Base-by-base conservation (phyloP, 768 basidiomycete genomes). In the Macrolepiota fuliginosa region DNA sequence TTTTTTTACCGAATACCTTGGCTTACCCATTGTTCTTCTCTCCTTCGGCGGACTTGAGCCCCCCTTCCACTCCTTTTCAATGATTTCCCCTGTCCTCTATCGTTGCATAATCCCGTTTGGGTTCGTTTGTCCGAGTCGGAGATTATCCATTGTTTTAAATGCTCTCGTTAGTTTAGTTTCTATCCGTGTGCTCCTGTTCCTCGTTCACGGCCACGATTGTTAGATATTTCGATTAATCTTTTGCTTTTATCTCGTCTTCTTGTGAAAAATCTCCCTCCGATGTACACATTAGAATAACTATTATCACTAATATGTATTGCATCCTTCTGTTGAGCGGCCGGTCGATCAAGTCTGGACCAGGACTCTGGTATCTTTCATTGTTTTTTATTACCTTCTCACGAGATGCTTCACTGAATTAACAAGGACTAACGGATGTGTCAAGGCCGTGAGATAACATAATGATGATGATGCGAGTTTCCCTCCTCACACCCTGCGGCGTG, bases 271-370 rank as follows among this genome's bases (percentile, higher is more conserved):
- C n/a, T 13, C 32, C 29, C 40, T 39, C 40, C 45, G 40, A 45
- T 61, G 53, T 61, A 61, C 42, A 22, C 22, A 61, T 40, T 61
- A 61, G 53, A 61, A 22, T 61, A 61, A 55, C 42, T 37, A 42
- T 61, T 61, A 61, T 61, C 46, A 35, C 32, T 61, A 61, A 61
- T 61, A 61, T 61, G 59, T 61, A 61, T 54, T 54, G 58, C 40
- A 25, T 51, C 24, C 47, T 46, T 22, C n/a, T 25, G n/a, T 19
- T 29, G 19, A 51, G 4, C 37, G 22, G 29, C 12, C 39, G 13
- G 17, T 4, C 7, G 54, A 56, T 15, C 40, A 56, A 39, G 17
- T 27, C 11, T 40, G 6, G 45, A 53, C 50, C 58, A 60, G 42
- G 19, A 37, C n/a, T 29, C n/a, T 52, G 50, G 58, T 15, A 49